Evolutionary conservation across 1,284 basidiomycete genomes (phyloP), one percentile per base, ranked within the genome.

Genomic region (Neolentinus lepideus): DNA sequence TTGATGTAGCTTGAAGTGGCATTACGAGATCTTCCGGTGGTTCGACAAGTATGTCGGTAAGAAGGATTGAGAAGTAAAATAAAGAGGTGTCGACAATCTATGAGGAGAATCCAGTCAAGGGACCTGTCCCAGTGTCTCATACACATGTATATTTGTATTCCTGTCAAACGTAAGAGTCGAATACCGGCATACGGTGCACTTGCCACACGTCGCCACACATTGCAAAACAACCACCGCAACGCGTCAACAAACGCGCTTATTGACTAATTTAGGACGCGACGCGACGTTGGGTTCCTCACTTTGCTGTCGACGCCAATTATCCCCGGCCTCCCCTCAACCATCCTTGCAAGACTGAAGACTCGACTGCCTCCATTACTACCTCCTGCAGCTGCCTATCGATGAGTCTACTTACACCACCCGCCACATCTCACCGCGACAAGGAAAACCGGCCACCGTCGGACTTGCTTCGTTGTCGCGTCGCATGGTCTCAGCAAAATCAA

Each of bases 11-110:
- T 67, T 90, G 64, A 90, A 88, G 69, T 94, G 88, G 88, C 89
- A 95, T 68, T 76, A 88, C 61, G 94, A 97, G 68, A 88, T 97
- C 3, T 86, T 96, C 72, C 76, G 80, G 57, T 96, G 92, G 92
- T 84, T 94, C 59, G 80, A 91, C 60, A 74, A 87, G 67, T 92
- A 80, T 65, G 77, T 88, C 19, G 87, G 84, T n/a, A 63, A 67
- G 56, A 62, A 63, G 26, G 55, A 61, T 3, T 62, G 43, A 58
- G 51, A 31, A 31, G 29, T 31, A 31, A 31, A 12, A 31, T 6
- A 12, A 12, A 31, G 4, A 31, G 29, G n/a, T n/a, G n/a, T n/a
- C n/a, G n/a, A n/a, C n/a, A n/a, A n/a, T n/a, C n/a, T n/a, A n/a
- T n/a, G n/a, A n/a, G n/a, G n/a, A n/a, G n/a, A n/a, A n/a, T n/a